A percentile compares a stretch with the other conserved stretches of the same genome.
Evolutionary conservation across 2,329 filamentous ascomycete species (phyloP).

Genomic region (Apiospora saccharicola): DNA sequence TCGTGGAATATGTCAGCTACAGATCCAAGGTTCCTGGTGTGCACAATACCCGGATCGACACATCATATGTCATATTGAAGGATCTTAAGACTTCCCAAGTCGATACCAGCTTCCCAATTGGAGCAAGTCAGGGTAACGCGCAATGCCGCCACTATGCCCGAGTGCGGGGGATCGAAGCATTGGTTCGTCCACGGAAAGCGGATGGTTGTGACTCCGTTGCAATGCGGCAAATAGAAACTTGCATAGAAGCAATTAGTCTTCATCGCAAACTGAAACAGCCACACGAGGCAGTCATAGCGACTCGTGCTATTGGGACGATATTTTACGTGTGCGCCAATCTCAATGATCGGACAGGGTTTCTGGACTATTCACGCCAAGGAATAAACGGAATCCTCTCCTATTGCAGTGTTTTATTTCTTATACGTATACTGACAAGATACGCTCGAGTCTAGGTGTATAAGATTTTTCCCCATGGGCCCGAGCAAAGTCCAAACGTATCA

Average conservation of each 20-base stretch:
- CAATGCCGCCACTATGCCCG: conserved; percentile 4
- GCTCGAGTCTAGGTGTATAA: neutral
- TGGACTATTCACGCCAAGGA: neutral
- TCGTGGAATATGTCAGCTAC: neutral
- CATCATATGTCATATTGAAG: neutral
- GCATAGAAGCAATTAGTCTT: neutral
- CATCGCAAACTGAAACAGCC: conserved; percentile 11
- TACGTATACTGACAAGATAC: neutral
- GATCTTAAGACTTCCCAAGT: neutral
- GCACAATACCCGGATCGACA: conserved; percentile 1
- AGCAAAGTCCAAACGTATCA: neutral
- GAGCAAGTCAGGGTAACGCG: neutral
- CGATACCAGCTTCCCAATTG: neutral
- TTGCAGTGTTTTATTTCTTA: neutral
- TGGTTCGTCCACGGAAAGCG: neutral
- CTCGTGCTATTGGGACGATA: neutral
- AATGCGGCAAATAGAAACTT: neutral
- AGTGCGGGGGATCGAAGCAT: conserved; percentile 13
- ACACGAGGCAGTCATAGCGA: conserved; percentile 11
- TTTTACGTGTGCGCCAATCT: neutral
- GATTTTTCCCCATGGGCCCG: neutral
- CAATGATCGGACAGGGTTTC: neutral
- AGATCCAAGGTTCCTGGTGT: neutral
- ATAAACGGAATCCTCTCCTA: neutral
- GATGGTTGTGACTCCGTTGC: conserved; percentile 1